Evolutionary conservation across 2,329 filamentous ascomycete species (phyloP).

Genomic region (Esteya vermicola): DNA sequence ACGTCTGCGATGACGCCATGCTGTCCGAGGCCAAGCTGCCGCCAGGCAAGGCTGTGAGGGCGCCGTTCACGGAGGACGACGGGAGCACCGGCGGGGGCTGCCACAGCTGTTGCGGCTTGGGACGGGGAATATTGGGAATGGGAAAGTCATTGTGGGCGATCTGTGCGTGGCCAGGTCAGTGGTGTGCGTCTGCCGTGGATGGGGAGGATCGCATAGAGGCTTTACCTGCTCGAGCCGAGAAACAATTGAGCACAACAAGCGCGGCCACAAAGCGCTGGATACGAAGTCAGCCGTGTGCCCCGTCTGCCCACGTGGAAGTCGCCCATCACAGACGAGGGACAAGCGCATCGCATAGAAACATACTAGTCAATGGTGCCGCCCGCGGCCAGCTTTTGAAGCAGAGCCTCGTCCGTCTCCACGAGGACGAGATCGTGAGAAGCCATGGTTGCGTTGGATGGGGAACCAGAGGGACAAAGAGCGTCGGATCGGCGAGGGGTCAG

Average conservation of each 20-base stretch:
- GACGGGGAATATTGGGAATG: constrained; percentile 43
- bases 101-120: constrained; percentile 20
- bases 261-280: constrained; percentile 55
- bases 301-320: too few relatives aligned
- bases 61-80: neutral
- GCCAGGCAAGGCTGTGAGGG: neutral
- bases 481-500: neutral
- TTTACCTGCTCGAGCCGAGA: constrained; percentile 50
- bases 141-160: constrained; percentile 66
- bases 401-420: constrained; percentile 36
- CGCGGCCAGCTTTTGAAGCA: constrained; percentile 31
- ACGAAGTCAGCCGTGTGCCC: too few relatives aligned
- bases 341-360: neutral
- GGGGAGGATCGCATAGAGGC: constrained; percentile 1
- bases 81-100: constrained; percentile 4
- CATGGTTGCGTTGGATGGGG: too few relatives aligned
- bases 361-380: constrained; percentile 43
- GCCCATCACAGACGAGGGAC: too few relatives aligned
- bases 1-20: constrained; percentile 27
- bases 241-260: constrained; percentile 49
- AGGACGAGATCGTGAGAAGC: too few relatives aligned
- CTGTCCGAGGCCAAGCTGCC: constrained; percentile 4
- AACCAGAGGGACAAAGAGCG: too few relatives aligned
- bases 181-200: neutral
- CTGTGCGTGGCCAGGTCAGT: constrained; percentile 32